Conservation (phyloP, 495 filamentous ascomycete genomes). For the Evansstolkia leycettana region DNA sequence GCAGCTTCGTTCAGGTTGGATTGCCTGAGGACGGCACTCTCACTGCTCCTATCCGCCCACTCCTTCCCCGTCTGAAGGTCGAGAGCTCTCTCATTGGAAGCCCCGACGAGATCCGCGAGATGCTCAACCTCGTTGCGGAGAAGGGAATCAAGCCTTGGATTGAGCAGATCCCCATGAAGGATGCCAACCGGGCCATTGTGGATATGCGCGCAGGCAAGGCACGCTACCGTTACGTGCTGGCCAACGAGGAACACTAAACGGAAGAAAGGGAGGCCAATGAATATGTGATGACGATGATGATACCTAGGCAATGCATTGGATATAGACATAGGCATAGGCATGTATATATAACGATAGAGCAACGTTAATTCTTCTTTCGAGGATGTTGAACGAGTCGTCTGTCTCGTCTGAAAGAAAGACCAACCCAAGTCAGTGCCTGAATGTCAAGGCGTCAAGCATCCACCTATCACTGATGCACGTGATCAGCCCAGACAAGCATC, state of each 20-base stretch:
- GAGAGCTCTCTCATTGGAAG: slow-evolving; percentile 61
- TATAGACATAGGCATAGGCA: slow-evolving; percentile 4
- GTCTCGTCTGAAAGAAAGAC: too few species aligned
- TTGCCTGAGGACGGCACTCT: slow-evolving; percentile 55
- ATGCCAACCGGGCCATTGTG: slow-evolving; percentile 58
- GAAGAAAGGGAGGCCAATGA: background rate
- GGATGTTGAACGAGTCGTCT: too few species aligned
- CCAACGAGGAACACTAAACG: slow-evolving; percentile 36
- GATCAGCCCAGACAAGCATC: slow-evolving; percentile 1
- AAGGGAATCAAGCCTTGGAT: slow-evolving; percentile 66
- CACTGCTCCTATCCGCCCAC: slow-evolving; percentile 45
- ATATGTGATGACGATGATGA: slow-evolving; percentile 1
- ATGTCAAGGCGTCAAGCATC: too few species aligned
- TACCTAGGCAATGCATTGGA: background rate
- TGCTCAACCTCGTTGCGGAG: slow-evolving; percentile 65
- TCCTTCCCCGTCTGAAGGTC: slow-evolving; percentile 54
- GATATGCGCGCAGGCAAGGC: slow-evolving; percentile 60
- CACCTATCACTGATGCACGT: slow-evolving; percentile 8
- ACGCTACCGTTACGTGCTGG: slow-evolving; percentile 65
- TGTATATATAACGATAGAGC: slow-evolving; percentile 1
- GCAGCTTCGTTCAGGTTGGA: slow-evolving; percentile 75
- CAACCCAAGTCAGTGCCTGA: too few species aligned
- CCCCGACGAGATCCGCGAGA: slow-evolving; percentile 64
- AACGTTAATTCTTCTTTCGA: too few species aligned
- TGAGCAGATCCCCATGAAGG: slow-evolving; percentile 56